Conservation (phyloP, 1,284 basidiomycete species). For the Hemileia vastatrix region DNA sequence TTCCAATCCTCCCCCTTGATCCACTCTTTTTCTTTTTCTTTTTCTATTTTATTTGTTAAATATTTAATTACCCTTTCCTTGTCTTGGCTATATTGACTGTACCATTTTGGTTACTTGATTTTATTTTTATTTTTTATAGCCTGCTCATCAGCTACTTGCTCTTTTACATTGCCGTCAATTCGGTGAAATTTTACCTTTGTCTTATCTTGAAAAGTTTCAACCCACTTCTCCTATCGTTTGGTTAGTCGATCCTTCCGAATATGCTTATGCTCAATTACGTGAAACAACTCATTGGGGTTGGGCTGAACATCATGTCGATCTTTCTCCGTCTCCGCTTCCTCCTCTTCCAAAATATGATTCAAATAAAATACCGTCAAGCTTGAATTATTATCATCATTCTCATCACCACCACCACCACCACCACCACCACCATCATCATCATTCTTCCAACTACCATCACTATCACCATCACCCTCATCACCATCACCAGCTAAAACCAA, state of each 20-base stretch:
- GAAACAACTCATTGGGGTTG: slow-evolving; percentile 22
- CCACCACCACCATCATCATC: not conserved
- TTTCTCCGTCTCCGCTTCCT: not conserved
- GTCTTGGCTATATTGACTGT: no score
- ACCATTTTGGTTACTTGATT: not conserved
- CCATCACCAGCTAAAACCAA: no score
- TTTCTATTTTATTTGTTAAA: no score
- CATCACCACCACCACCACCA: not conserved
- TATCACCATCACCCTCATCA: no score
- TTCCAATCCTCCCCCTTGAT: not conserved
- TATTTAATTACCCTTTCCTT: no score
- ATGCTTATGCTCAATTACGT: slow-evolving; percentile 21
- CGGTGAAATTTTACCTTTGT: not conserved
- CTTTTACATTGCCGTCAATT: slow-evolving; percentile 18
- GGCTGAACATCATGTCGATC: slow-evolving; percentile 22
- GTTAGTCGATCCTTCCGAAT: slow-evolving; percentile 22
- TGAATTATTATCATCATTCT: not conserved
- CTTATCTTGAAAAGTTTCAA: slow-evolving; percentile 8
- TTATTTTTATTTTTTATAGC: not conserved
- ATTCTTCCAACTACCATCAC: not conserved
- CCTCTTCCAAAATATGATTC: no score
- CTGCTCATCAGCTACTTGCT: slow-evolving; percentile 20
- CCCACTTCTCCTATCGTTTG: slow-evolving; percentile 20
- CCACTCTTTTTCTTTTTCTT: not conserved
- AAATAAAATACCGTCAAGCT: not conserved